Evolutionary conservation across 768 basidiomycete genomes (phyloP), one percentile per base, ranked within the genome.

Genomic region (button mushroom (Agaricus bisporus)): DNA sequence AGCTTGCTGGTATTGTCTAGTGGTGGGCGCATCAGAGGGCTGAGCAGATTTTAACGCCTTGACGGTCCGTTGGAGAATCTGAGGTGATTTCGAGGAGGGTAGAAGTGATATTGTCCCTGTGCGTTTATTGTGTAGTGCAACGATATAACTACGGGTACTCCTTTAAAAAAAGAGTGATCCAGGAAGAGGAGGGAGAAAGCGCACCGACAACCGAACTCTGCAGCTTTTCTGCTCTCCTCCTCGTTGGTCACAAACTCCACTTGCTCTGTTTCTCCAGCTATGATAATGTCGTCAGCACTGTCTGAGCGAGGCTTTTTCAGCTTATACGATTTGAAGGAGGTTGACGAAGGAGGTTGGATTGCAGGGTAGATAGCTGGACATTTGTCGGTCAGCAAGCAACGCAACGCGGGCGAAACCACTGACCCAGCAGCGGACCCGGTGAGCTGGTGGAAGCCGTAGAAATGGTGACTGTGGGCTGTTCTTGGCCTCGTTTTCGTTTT

Each of bases 261-360:
- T 17, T 80, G 74, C 26, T 83, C 76, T n/a, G 89, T 88, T 71
- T 95, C 93, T 4, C 88, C 95, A 0, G 83, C 89, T 20, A 95
- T 73, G 12, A 90, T 60, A 9, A 77, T 61, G n/a, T 71, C 63
- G 36, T 64, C 60, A 28, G 63, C 62, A 5, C 59, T 65, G 35
- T 68, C 65, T 45, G 66, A 61, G 46, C 64, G 59, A 52, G 65
- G 60, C 58, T 67, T 75, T 48, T 78, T 81, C 41, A 63, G 70
- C 9, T 71, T 65, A 65, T 86, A 91, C 60, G 80, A 78, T 57
- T 73, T 69, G 65, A 91, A 91, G 15, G 81, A 60, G 2, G 80
- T 89, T 14, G 74, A 70, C 51, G 71, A 59, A 2, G 85, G 77
- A 14, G 86, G 76, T 43, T 78, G 69, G 25, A 88, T 61, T 5